Conservation (phyloP, 129 eudicot species). For the Escallonia herrerae region DNA sequence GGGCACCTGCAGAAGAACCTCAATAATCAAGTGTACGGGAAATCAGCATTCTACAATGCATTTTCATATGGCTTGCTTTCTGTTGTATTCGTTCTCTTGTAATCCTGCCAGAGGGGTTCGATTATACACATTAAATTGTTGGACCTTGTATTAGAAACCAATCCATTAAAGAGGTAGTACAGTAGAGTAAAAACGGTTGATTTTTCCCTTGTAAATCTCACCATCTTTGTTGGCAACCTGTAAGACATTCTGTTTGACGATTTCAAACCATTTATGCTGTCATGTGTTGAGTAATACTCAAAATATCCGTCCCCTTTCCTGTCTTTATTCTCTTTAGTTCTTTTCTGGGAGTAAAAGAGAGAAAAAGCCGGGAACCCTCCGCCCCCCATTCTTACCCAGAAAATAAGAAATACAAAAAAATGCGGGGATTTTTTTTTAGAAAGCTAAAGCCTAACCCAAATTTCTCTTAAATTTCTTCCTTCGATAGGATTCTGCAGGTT, state of each 20-base stretch:
- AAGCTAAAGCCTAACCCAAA: not conserved
- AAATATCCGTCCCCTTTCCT: not conserved
- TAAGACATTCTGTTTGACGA: too few species aligned
- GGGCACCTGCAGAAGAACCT: slow-evolving; percentile 58
- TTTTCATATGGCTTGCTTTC: slow-evolving; percentile 9
- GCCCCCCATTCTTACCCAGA: too few species aligned
- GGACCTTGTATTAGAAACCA: not conserved
- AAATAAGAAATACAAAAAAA: not conserved
- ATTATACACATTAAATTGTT: slow-evolving; percentile 2
- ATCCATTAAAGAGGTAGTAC: not conserved
- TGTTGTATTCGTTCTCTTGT: slow-evolving; percentile 5
- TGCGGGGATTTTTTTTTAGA: too few species aligned
- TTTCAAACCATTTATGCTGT: too few species aligned
- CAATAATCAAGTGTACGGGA: slow-evolving; percentile 13
- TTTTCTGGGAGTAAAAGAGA: not conserved
- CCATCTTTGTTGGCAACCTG: not conserved
- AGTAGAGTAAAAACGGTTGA: not conserved
- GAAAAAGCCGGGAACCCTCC: not conserved
- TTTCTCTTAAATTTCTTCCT: not conserved
- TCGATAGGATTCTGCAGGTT: slow-evolving; percentile 8
- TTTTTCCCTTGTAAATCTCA: not conserved
- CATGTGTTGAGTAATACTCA: not conserved
- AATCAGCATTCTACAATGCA: not conserved
- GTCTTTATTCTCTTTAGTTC: not conserved
- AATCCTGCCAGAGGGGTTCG: not conserved